These are phyloP conservation scores for Escallonia rubra DNA, from an alignment of 129 eudicot species.

Conservation along the genomic window DNA sequence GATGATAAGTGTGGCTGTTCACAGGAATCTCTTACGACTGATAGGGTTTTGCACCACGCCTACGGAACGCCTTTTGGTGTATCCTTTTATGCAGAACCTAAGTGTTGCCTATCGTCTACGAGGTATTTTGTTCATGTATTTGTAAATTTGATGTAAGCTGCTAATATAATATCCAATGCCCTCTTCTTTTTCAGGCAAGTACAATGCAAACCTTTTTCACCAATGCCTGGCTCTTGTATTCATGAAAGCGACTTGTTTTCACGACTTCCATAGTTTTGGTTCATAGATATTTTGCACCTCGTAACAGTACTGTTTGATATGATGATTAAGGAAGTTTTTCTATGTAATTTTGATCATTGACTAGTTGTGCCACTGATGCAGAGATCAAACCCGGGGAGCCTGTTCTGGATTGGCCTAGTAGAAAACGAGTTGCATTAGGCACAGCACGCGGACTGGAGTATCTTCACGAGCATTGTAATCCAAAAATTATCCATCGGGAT, in stretches of 20 bases:
- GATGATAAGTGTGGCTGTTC: slow-evolving; percentile 99
- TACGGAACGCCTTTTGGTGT: slow-evolving; percentile 90
- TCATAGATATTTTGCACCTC: too few relatives aligned
- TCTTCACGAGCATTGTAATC: slow-evolving; percentile 96
- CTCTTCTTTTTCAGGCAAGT: too few relatives aligned
- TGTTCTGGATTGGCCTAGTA: slow-evolving; percentile 72
- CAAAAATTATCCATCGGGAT: slow-evolving; percentile 94
- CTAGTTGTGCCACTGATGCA: slow-evolving; percentile 15
- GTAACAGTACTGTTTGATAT: too few relatives aligned
- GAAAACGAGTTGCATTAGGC: slow-evolving; percentile 83
- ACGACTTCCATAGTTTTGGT: too few relatives aligned
- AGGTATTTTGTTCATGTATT: slow-evolving; percentile 38
- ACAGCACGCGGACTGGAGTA: slow-evolving; percentile 98
- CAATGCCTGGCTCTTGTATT: too few relatives aligned
- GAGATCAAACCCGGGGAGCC: slow-evolving; percentile 91
- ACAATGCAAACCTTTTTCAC: too few relatives aligned
- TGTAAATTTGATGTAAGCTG: neutral
- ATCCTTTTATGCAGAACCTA: slow-evolving; percentile 92
- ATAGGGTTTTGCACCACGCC: slow-evolving; percentile 98
- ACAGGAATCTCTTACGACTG: slow-evolving; percentile 74
- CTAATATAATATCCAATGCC: too few relatives aligned
- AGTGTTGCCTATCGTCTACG: slow-evolving; percentile 95
- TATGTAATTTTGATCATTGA: neutral
- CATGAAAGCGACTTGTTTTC: too few relatives aligned
- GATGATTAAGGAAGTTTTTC: neutral